Evolutionary conservation across 2,329 filamentous ascomycete genomes (phyloP), one percentile per base, ranked within the genome.

Genomic region (Pseudogymnoascus sp.): DNA sequence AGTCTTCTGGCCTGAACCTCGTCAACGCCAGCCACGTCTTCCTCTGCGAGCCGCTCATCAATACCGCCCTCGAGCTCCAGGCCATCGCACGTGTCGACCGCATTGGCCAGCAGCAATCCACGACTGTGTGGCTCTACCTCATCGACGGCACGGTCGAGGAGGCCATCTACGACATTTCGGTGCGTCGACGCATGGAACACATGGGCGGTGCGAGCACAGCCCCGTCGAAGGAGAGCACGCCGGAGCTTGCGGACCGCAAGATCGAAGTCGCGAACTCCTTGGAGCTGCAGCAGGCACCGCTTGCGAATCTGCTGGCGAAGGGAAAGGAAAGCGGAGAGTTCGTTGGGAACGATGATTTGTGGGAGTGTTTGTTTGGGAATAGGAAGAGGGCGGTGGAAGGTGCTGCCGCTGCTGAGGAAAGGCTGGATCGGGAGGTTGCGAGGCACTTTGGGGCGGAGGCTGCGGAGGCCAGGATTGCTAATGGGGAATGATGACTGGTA

Each of bases 11-110:
- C 0, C 80, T 99, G 31, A 97, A 96, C 66, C 83, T 99, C 0
- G 89, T 96, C 67, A 93, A 96, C 70, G 95, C 93, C 3, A 96
- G 87, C 59, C 92, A 97, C 72, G 92, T 97, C 1, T 96, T 97
- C 72, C 82, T 99, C 3, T 96, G 92, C 73, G 95, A 99, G 72
- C 95, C 95, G 2, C 79, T 97, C 3, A 86, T 97, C 69, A 96
- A 97, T 72, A 93, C 93, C 0, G 92, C 93, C 0, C 85, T 99
- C 14, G 95, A 97, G 75, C 81, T 97, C 8, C 95, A 99, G 75
- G 93, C 93, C 12, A 96, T 97, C 71, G 93, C 93, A 0, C 88
- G 95, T 63, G 93, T 99, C 1, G 92, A 99, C 73, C 86, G 95
- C 37, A 99, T 99, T 66, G 95, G 95, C 0, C 95, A 97, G 75